Conservation (phyloP, 352 stramenopile genomes). For the Phytophthora tubulina region DNA sequence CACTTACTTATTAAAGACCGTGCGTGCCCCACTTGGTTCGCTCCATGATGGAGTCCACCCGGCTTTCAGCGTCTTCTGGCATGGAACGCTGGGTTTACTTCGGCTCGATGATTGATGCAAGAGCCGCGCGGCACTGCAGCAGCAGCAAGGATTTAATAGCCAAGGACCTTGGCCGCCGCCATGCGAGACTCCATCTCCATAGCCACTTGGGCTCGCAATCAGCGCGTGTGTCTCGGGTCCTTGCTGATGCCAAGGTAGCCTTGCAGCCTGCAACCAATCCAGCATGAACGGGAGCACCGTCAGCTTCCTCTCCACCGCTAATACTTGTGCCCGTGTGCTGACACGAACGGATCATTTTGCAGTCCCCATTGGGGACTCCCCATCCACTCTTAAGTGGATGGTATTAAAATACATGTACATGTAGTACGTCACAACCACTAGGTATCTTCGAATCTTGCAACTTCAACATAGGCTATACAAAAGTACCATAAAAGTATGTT, state of each 20-base stretch:
- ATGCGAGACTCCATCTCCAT: not conserved
- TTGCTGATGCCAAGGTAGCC: not conserved
- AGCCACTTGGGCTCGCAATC: slow-evolving; percentile 19
- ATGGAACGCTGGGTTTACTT: slow-evolving; percentile 9
- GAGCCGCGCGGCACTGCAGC: slow-evolving; percentile 9
- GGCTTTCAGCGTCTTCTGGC: not conserved
- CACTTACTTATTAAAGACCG: slow-evolving; percentile 12
- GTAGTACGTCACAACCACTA: no score
- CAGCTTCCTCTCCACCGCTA: not conserved
- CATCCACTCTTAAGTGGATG: no score
- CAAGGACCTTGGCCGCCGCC: not conserved
- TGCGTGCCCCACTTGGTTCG: slow-evolving; percentile 4
- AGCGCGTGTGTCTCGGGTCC: not conserved
- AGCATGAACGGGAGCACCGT: not conserved
- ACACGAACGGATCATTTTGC: no score
- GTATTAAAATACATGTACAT: no score
- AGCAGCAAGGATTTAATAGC: not conserved
- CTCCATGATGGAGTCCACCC: not conserved
- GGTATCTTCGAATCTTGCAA: slow-evolving; percentile 9
- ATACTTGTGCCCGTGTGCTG: no score
- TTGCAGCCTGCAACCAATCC: slow-evolving; percentile 3
- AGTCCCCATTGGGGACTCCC: no score
- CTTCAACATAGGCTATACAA: slow-evolving; percentile 28
- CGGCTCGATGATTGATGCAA: slow-evolving; percentile 9
- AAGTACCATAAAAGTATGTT: slow-evolving; percentile 10